phyloP scores from a whole-genome alignment of 1,284 basidiomycete species.

The Prillingera fragicola region DNA sequence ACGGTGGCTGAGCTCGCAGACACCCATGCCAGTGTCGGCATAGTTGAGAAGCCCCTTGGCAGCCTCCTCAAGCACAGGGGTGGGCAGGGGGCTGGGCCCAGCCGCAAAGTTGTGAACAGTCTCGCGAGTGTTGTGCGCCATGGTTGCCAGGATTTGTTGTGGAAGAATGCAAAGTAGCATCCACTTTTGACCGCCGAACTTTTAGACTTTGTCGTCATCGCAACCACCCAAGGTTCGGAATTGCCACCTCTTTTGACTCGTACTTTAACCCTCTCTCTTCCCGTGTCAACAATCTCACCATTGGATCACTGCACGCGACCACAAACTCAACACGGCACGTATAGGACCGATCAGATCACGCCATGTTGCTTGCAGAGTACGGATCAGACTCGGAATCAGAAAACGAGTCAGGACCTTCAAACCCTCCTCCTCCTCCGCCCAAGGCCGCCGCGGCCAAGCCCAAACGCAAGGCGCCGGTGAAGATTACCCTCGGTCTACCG shows the following conservation, averaged over 20 bases:
- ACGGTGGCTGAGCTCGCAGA: slow-evolving; percentile 89
- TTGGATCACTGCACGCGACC: no score
- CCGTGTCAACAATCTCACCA: no score
- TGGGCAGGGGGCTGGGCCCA: slow-evolving; percentile 82
- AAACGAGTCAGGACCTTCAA: slow-evolving; percentile 3
- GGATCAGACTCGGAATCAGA: slow-evolving; percentile 37
- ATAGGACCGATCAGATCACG: no score
- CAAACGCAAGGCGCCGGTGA: slow-evolving; percentile 37
- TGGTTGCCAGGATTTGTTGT: no score
- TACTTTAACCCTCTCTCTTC: no score
- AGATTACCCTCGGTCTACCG: slow-evolving; percentile 44
- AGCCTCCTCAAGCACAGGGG: slow-evolving; percentile 67
- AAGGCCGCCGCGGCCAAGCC: slow-evolving; percentile 3
- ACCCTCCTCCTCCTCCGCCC: slow-evolving; percentile 1
- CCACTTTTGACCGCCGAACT: no score
- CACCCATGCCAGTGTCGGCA: slow-evolving; percentile 78
- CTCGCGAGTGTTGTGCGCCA: slow-evolving; percentile 45
- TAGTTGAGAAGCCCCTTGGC: slow-evolving; percentile 79
- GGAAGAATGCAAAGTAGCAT: no score
- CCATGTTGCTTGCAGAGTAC: slow-evolving; percentile 46
- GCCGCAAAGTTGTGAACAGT: slow-evolving; percentile 81
- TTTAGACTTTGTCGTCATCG: no score
- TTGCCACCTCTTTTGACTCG: no score
- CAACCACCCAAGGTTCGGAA: no score
- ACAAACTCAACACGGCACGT: no score